Conservation (phyloP, 805 yeast species). For the Scheffersomyces coipomensis region DNA sequence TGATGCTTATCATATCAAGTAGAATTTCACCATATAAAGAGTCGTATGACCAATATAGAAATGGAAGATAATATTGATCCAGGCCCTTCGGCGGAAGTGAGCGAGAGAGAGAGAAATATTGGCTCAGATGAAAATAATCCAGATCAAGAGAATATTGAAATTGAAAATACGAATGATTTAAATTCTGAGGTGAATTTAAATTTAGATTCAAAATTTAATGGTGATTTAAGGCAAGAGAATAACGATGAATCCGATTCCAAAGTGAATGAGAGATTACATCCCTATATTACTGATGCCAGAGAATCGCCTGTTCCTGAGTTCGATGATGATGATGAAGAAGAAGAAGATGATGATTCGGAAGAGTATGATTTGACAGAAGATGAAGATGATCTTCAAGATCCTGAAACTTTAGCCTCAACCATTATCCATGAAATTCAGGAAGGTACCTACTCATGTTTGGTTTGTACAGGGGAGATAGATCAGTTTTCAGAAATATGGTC, state of each 20-base stretch:
- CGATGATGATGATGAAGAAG: neutral
- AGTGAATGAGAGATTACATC: constrained; percentile 2
- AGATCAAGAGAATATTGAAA: neutral
- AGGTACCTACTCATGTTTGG: constrained; percentile 79
- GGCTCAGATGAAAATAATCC: neutral
- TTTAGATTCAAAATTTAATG: no score
- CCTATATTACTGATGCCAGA: neutral
- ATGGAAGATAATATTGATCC: neutral
- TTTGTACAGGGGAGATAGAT: constrained; percentile 83
- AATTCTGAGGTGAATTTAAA: neutral
- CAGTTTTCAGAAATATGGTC: constrained; percentile 70
- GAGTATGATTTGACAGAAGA: neutral
- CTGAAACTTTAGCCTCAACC: constrained; percentile 34
- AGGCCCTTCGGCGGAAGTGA: neutral
- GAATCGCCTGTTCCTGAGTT: neutral
- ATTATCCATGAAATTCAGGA: constrained; percentile 58
- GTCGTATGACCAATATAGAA: no score
- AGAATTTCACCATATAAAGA: no score
- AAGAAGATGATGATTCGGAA: neutral
- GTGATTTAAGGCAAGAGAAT: no score
- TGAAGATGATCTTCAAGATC: constrained; percentile 19
- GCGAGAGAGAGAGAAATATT: neutral
- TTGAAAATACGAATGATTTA: neutral
- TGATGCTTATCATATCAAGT: no score
- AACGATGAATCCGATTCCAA: constrained; percentile 2